Base-by-base conservation (phyloP, 306 rosid species). In the Castanea crenata region DNA sequence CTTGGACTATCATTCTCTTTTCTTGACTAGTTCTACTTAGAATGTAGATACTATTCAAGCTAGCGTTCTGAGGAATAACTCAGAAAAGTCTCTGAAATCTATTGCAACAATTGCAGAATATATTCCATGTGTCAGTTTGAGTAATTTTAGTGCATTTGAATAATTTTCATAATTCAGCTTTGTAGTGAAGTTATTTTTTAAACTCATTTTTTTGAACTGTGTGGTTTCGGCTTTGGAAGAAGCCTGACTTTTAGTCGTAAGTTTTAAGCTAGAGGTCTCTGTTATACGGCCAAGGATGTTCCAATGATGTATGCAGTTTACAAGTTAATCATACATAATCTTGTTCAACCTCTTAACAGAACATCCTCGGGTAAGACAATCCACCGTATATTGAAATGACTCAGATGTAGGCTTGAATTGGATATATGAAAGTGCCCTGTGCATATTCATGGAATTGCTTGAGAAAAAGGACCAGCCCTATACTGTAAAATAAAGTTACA, bases 21-120 rank as follows among this genome's bases (percentile, higher is more conserved):
- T 59, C 3, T 3, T 84, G 74, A 87, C 57, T 78, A 49, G 65
- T 55, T 85, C 57, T 87, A 75, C 93, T 85, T 91, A 91, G 99
- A 88, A 82, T 90, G 93, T 97, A 92, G 99, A 90, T 92, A 82
- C 54, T 68, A 81, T 94, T 84, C 89, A 92, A 85, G 92, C 91
- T 75, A 88, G 88, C 83, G 85, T 94, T 83, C 84, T 90, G 44
- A 79, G 89, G 72, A 91, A 88, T 86, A 92, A 92, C 87, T 84
- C 89, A 76, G 90, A 77, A 25, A 79, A 84, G 55, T 85, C 92
- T 73, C 76, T 86, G 76, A 70, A 87, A 52, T 83, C 94, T 68
- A 78, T 82, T 63, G 91, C 88, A 14, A 97, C 99, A 25, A 69
- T 77, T 63, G 98, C 93, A 41, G 87, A 90, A 71, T 95, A 88